These are phyloP conservation scores for Phytophthora ramorum DNA, from an alignment of 352 stramenopile species.

Conservation along the genomic window DNA sequence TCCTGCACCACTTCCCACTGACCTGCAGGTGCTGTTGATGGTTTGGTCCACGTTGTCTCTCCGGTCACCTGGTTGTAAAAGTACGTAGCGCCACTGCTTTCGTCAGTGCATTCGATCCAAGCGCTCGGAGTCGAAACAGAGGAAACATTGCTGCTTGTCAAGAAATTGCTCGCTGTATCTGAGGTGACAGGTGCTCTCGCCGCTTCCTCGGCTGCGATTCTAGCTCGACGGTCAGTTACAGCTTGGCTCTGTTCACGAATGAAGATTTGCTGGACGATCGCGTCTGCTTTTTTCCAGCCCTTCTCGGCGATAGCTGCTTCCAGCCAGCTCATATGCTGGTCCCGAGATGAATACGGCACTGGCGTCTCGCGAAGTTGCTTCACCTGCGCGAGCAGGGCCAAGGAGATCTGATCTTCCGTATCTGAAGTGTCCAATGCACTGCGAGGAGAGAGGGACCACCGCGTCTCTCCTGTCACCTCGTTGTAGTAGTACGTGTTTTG, in stretches of 20 bases:
- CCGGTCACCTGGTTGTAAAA: constrained; percentile 52
- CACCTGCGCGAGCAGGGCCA: constrained; percentile 64
- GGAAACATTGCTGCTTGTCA: neutral
- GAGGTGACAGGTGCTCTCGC: neutral
- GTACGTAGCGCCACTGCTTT: constrained; percentile 48
- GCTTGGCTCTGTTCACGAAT: constrained; percentile 66
- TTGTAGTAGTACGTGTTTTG: constrained; percentile 94
- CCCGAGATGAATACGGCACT: constrained; percentile 58
- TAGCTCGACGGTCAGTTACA: constrained; percentile 29
- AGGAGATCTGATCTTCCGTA: constrained; percentile 60
- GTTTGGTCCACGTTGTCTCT: constrained; percentile 54
- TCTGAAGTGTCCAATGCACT: constrained; percentile 65
- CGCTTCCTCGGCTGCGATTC: constrained; percentile 10
- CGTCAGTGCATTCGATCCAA: constrained; percentile 41
- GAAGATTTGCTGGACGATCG: constrained; percentile 74
- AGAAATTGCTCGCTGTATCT: neutral
- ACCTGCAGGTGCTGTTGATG: neutral
- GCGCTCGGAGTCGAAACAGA: neutral
- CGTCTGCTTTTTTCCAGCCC: constrained; percentile 76
- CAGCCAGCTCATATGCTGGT: constrained; percentile 77
- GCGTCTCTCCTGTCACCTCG: constrained; percentile 84
- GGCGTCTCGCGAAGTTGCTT: constrained; percentile 52
- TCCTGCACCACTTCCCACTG: constrained; percentile 37
- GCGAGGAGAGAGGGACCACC: constrained; percentile 84
- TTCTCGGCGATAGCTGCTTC: constrained; percentile 61